These are phyloP conservation scores for Lodderomyces theae DNA, from an alignment of 1,139 yeast species.

Conservation along the genomic window DNA sequence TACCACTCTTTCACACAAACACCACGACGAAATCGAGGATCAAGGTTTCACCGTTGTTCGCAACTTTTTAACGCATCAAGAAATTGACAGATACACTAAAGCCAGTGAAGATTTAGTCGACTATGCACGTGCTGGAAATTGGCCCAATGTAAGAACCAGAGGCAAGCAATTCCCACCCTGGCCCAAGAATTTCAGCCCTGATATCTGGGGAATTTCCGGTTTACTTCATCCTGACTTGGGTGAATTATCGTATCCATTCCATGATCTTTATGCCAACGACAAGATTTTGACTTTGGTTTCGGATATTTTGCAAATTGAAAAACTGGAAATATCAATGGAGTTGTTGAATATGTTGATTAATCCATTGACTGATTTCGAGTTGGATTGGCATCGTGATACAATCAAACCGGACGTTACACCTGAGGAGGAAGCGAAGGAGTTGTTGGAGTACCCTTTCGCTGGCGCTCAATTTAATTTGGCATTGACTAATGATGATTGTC, in stretches of 20 bases:
- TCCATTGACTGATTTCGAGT: slow-evolving; percentile 54
- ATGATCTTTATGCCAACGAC: slow-evolving; percentile 43
- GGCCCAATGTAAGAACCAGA: slow-evolving; percentile 52
- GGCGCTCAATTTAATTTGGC: slow-evolving; percentile 59
- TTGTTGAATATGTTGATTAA: slow-evolving; percentile 56
- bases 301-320: slow-evolving; percentile 44
- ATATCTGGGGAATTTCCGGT: slow-evolving; percentile 57
- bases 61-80: slow-evolving; percentile 40
- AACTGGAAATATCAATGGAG: slow-evolving; percentile 45
- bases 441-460: slow-evolving; percentile 42
- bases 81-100: slow-evolving; percentile 33
- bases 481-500: slow-evolving; percentile 46
- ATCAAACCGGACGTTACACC: slow-evolving; percentile 49
- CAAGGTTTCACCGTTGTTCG: slow-evolving; percentile 47
- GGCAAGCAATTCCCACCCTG: slow-evolving; percentile 62
- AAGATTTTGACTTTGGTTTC: slow-evolving; percentile 41
- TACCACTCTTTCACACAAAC: slow-evolving; percentile 11
- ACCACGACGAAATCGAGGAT: slow-evolving; percentile 38
- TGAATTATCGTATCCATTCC: slow-evolving; percentile 39
- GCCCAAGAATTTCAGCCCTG: slow-evolving; percentile 54
- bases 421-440: slow-evolving; percentile 45
- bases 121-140: slow-evolving; percentile 48
- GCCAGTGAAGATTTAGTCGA: slow-evolving; percentile 46
- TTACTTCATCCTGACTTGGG: slow-evolving; percentile 50
- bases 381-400: slow-evolving; percentile 59